These are phyloP conservation scores for Paraconiothyrium sp. DNA, from an alignment of 2,329 filamentous ascomycete genomes.

Conservation along the genomic window DNA sequence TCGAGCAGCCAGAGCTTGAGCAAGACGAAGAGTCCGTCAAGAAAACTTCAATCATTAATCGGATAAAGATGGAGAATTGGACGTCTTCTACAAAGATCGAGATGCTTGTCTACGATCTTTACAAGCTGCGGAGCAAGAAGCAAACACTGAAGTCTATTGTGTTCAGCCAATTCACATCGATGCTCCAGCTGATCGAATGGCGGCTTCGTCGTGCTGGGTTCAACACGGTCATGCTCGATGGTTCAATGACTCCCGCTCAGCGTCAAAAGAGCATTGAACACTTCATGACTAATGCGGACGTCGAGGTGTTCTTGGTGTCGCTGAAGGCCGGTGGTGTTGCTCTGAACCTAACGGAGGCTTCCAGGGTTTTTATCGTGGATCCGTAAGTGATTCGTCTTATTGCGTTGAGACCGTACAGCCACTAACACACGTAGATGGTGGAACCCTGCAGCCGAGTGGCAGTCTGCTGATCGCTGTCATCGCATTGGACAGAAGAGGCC, in stretches of 20 bases:
- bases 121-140: slow-evolving; percentile 90
- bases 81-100: slow-evolving; percentile 98
- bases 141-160: slow-evolving; percentile 96
- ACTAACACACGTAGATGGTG: slow-evolving; percentile 75
- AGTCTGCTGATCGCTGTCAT: slow-evolving; percentile 85
- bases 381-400: slow-evolving; percentile 69
- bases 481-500: slow-evolving; percentile 95
- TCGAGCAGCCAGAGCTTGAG: slow-evolving; percentile 94
- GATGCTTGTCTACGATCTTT: slow-evolving; percentile 91
- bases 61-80: slow-evolving; percentile 99
- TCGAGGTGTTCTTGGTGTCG: slow-evolving; percentile 95
- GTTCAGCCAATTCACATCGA: slow-evolving; percentile 96
- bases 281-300: slow-evolving; percentile 94
- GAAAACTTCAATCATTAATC: slow-evolving; percentile 97
- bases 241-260: slow-evolving; percentile 94
- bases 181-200: slow-evolving; percentile 98
- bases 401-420: background rate
- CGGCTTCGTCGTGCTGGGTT: slow-evolving; percentile 95
- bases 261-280: slow-evolving; percentile 93
- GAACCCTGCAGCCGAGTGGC: slow-evolving; percentile 99
- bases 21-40: slow-evolving; percentile 87
- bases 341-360: slow-evolving; percentile 93
- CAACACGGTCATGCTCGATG: slow-evolving; percentile 97
- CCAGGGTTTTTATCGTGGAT: slow-evolving; percentile 93
- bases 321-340: slow-evolving; percentile 96